A percentile compares a stretch with the other conserved stretches of the same genome.
phyloP scores from a whole-genome alignment of 2,329 filamentous ascomycete species.

The Ophiostoma novo-ulmi region DNA sequence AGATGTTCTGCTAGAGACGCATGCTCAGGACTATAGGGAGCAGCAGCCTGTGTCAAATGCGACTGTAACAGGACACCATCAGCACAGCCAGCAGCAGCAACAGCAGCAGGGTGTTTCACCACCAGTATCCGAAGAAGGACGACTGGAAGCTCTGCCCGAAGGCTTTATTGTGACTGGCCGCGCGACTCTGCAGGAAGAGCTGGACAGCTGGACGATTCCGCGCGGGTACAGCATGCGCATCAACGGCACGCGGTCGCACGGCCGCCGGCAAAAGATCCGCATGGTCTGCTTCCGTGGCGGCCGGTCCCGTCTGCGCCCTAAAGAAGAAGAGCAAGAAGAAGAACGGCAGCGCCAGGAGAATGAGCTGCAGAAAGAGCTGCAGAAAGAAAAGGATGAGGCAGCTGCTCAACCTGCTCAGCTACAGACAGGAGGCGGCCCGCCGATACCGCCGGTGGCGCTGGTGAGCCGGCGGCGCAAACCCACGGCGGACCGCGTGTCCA shows the following conservation, averaged over 20 bases:
- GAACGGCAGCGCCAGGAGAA: conserved; percentile 28
- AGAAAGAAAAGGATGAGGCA: neutral
- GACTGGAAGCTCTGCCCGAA: conserved; percentile 35
- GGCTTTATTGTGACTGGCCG: conserved; percentile 35
- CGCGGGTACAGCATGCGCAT: conserved; percentile 39
- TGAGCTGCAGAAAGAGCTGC: conserved; percentile 25
- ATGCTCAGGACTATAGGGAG: neutral
- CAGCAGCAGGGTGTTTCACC: neutral
- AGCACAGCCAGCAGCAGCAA: neutral
- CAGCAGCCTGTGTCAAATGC: neutral
- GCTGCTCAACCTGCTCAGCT: neutral
- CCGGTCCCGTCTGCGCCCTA: conserved; percentile 33
- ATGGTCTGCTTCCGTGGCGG: conserved; percentile 39
- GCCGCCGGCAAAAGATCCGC: conserved; percentile 36
- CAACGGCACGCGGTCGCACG: conserved; percentile 37
- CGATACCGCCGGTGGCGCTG: neutral
- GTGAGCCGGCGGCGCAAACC: conserved; percentile 30
- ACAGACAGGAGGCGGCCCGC: neutral
- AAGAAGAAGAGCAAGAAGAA: conserved; percentile 21
- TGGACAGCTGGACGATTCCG: conserved; percentile 36
- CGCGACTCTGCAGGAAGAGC: conserved; percentile 36
- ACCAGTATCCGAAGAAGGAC: conserved; percentile 4
- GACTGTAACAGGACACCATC: neutral
- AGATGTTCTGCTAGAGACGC: neutral
- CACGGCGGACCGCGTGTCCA: conserved; percentile 35